Base-by-base conservation (phyloP, 2,329 filamentous ascomycete genomes). In the Phyllosticta capitalensis region DNA sequence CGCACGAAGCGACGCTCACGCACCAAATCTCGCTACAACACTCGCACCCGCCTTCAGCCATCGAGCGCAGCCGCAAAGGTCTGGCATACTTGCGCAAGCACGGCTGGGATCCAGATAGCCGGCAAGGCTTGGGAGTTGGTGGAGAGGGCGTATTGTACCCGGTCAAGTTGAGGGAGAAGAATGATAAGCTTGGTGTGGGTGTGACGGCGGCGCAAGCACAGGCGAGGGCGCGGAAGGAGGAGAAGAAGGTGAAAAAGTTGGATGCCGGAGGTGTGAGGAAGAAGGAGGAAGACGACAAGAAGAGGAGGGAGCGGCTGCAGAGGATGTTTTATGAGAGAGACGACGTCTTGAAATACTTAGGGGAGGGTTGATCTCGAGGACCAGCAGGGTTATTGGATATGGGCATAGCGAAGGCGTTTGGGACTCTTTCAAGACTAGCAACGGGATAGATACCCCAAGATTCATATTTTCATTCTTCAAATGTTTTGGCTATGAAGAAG, bases 291-390 rank as follows among this genome's bases (percentile, higher is more conserved):
- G 82, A 85, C 63, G 84, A 86, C 60, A 86, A 79, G 73, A 83
- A 75, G 69, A 85, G 78, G 62, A 78, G 80, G 19, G 82, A 88
- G 61, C 83, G 75, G 66, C 70, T 96, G 61, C 80, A 85, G 64
- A 79, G 83, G 65, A 79, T 89, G 74, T 87, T 96, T 63, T 92
- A 89, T 72, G 81, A 83, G 20, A 85, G 83, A 64, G 81, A 88
- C n/a, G 87, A 92, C 64, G 76, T 95, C 58, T 83, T 91, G 66
- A 83, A 80, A 67, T 94, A 95, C 69, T 73, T 95, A 19, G 82
- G 85, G 0, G 65, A 69, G 10, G 56, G 50, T 9, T 38, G 30
- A 38, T 5, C 50, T 28, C n/a, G 9, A 17, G 12, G 20, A n/a
- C 4, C 20, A 3, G 20, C 9, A 21, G 51, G 52, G 5, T 20